Base-by-base conservation (phyloP, 768 basidiomycete genomes). In the Amanita rimosa region DNA sequence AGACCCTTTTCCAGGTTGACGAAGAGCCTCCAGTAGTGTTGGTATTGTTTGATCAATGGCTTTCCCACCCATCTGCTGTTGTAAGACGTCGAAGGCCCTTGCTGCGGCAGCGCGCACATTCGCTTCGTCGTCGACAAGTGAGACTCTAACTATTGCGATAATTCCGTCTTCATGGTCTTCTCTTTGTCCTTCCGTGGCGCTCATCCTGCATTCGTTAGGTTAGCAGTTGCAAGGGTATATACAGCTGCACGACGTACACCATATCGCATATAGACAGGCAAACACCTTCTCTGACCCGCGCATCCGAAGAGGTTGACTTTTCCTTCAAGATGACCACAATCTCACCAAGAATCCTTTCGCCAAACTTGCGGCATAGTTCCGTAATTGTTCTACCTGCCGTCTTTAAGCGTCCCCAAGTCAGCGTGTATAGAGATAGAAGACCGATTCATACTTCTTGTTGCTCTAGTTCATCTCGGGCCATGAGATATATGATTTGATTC, bases 31-130 rank as follows among this genome's bases (percentile, higher is more conserved):
- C 46, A 99, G 63, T 0, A 98, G 64, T 0, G 95, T 98, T 0
- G 96, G 95, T 51, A 98, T 97, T 0, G 92, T 98, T 66, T 94
- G 80, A 59, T 98, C 95, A 53, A 97, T 94, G 5, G 94, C 93
- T 60, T 84, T 88, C 26, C 80, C 74, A 6, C 95, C 96, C 35
- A 97, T 75, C 57, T 85, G 76, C 53, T 94, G 89, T 67, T 97
- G 95, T n/a, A 97, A 74, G 3, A 81, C 77, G 61, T 98, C 96
- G 64, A 99, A 76, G n/a, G 75, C 72, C 56, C 71, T 83, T 0
- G 94, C 95, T 5, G 94, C 95, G 0, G 95, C 94, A 3, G 85
- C 68, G 36, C 95, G 81, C 16, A 98, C 95, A 38, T 76, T 77
- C 16, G 84, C 68, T 57, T 92, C 85, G 52, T 87, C 83, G 58